Percentiles rank a stretch among this genome's conserved stretches.
These are phyloP conservation scores for Sugiyamaella pinicola DNA, from an alignment of 1,139 yeast species.

Conservation along the genomic window DNA sequence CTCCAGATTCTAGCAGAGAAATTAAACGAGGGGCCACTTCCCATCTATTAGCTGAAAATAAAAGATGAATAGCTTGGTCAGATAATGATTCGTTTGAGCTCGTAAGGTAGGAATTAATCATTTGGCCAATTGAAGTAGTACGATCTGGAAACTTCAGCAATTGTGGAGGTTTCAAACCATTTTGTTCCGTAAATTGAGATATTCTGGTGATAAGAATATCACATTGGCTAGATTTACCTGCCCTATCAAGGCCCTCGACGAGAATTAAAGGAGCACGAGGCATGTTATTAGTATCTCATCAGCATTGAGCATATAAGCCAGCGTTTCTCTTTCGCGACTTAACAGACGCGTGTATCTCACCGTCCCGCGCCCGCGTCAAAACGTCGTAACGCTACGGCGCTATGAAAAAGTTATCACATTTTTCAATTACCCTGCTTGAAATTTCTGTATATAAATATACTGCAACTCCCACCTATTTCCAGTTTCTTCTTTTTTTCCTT, in stretches of 20 bases:
- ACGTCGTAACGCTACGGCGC: too few species aligned
- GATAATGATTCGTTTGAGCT: slow-evolving; percentile 43
- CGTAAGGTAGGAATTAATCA: slow-evolving; percentile 74
- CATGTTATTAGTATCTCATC: background rate
- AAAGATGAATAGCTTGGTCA: slow-evolving; percentile 73
- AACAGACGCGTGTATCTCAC: background rate
- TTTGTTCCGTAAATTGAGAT: background rate
- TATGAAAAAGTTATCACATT: too few species aligned
- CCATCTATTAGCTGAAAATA: slow-evolving; percentile 96
- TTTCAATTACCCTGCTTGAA: slow-evolving; percentile 14
- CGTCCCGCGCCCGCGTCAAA: too few species aligned
- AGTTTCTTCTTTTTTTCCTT: slow-evolving; percentile 19
- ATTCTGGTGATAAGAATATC: slow-evolving; percentile 48
- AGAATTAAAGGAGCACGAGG: slow-evolving; percentile 65
- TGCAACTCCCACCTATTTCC: background rate
- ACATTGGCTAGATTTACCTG: slow-evolving; percentile 94
- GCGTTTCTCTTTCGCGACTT: background rate
- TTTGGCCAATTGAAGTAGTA: slow-evolving; percentile 73
- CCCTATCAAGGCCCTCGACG: slow-evolving; percentile 90
- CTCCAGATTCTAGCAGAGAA: slow-evolving; percentile 53
- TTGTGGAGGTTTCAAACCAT: slow-evolving; percentile 28
- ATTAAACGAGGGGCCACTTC: slow-evolving; percentile 61
- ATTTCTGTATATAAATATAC: slow-evolving; percentile 5
- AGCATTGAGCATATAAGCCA: background rate
- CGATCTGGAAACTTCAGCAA: slow-evolving; percentile 85